These are phyloP conservation scores for Cryomyces minteri DNA, from an alignment of 495 filamentous ascomycete species.

Conservation along the genomic window DNA sequence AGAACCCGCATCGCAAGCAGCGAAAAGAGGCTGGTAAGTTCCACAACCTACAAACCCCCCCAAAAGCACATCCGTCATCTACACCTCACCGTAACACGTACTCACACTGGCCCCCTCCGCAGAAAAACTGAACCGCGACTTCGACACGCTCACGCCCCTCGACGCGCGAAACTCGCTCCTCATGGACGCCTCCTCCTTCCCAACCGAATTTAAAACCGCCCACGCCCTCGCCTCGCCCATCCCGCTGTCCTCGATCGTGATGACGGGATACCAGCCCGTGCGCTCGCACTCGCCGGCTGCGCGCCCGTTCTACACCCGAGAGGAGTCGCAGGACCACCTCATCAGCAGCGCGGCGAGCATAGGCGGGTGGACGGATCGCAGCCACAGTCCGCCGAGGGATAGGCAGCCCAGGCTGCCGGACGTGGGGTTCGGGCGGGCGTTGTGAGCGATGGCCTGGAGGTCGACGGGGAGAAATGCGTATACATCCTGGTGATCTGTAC, in stretches of 20 bases:
- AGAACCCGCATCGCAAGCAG: conserved; percentile 76
- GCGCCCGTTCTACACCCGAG: no score
- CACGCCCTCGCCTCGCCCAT: no score
- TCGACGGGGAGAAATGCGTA: neutral
- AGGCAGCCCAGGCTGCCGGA: conserved; percentile 6
- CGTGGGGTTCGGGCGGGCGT: conserved; percentile 3
- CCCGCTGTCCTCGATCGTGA: no score
- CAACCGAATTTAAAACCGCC: no score
- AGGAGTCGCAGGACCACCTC: conserved; percentile 1
- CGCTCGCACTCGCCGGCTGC: no score
- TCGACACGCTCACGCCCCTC: conserved; percentile 76
- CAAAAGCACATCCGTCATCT: neutral
- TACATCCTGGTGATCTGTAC: neutral
- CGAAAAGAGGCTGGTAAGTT: conserved; percentile 71
- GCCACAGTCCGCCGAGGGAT: conserved; percentile 2
- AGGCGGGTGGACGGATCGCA: conserved; percentile 5
- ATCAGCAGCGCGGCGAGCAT: conserved; percentile 11
- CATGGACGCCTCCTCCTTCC: conserved; percentile 20
- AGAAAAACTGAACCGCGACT: conserved; percentile 71
- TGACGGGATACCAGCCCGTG: no score
- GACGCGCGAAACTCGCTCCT: conserved; percentile 84
- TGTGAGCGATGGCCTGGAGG: neutral
- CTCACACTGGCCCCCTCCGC: conserved; percentile 1
- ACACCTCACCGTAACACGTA: no score
- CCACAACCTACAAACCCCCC: neutral